Percentiles rank a stretch among this genome's conserved stretches.
phyloP scores from a whole-genome alignment of 2,329 filamentous ascomycete species.

The Calonectria fujianensis region DNA sequence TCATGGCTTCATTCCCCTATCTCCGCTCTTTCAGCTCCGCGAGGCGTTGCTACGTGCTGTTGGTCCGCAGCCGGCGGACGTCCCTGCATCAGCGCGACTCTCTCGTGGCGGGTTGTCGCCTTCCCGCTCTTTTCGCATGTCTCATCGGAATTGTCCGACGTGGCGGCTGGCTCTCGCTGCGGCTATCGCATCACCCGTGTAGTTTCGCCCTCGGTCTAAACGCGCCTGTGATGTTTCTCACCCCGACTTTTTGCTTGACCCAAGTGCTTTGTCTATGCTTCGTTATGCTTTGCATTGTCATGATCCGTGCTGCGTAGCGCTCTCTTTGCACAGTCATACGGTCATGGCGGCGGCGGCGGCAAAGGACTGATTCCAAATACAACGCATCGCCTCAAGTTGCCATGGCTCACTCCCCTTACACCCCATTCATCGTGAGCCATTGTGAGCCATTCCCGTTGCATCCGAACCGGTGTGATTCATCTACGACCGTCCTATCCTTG shows the following conservation, averaged over 20 bases:
- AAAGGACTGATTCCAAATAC: constrained; percentile 1
- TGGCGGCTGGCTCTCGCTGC: background rate
- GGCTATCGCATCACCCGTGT: background rate
- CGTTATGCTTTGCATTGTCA: background rate
- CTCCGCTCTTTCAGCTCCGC: constrained; percentile 1
- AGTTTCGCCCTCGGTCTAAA: background rate
- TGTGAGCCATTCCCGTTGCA: constrained; percentile 22
- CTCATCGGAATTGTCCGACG: constrained; percentile 25
- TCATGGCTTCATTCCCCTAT: no score
- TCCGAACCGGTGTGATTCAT: constrained; percentile 28
- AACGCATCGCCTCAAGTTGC: constrained; percentile 6
- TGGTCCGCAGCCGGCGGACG: constrained; percentile 9
- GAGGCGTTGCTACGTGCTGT: constrained; percentile 13
- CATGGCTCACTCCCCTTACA: background rate
- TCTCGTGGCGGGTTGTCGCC: constrained; percentile 27
- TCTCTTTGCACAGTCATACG: constrained; percentile 1
- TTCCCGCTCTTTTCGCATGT: constrained; percentile 23
- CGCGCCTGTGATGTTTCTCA: background rate
- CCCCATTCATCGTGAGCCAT: constrained; percentile 5
- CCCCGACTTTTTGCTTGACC: background rate
- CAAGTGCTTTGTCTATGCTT: background rate
- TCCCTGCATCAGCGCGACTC: constrained; percentile 27
- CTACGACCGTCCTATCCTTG: background rate
- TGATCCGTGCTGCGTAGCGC: background rate
- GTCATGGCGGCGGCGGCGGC: background rate